These are phyloP conservation scores for Colletotrichum truncatum DNA, from an alignment of 2,329 filamentous ascomycete species.

Conservation along the genomic window DNA sequence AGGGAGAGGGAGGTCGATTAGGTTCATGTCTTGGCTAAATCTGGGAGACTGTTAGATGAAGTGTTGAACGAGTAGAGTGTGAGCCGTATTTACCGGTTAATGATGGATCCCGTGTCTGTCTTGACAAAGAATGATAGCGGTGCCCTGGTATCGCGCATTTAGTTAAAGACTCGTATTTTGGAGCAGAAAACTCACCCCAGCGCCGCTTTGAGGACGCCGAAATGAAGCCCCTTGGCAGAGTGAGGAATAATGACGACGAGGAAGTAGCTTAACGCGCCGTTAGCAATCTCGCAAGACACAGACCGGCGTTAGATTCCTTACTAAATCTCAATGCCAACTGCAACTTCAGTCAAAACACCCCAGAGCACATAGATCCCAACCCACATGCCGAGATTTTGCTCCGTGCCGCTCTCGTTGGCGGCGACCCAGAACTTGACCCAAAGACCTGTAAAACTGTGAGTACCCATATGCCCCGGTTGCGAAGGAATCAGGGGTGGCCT, in stretches of 20 bases:
- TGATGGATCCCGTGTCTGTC: constrained; percentile 34
- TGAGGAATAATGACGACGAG: constrained; percentile 16
- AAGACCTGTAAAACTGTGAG: no score
- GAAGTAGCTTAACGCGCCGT: background rate
- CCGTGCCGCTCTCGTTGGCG: background rate
- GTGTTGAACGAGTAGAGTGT: background rate
- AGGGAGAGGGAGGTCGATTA: constrained; percentile 36
- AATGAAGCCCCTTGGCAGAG: constrained; percentile 25
- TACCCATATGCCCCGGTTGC: no score
- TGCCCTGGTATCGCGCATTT: background rate
- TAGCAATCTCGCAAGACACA: background rate
- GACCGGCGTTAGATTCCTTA: background rate
- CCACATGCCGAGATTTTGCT: background rate
- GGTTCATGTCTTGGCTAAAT: constrained; percentile 39
- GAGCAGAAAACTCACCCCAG: background rate
- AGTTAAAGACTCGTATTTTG: background rate
- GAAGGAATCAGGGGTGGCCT: background rate
- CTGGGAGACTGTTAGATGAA: background rate
- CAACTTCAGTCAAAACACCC: constrained; percentile 3
- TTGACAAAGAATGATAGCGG: constrained; percentile 34
- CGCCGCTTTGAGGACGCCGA: constrained; percentile 7
- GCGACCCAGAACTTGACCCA: constrained; percentile 26
- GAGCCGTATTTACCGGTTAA: constrained; percentile 29
- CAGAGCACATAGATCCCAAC: constrained; percentile 15
- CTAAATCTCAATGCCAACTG: background rate